phyloP scores from a whole-genome alignment of 768 basidiomycete genomes.

The Tephrocybe rancida region DNA sequence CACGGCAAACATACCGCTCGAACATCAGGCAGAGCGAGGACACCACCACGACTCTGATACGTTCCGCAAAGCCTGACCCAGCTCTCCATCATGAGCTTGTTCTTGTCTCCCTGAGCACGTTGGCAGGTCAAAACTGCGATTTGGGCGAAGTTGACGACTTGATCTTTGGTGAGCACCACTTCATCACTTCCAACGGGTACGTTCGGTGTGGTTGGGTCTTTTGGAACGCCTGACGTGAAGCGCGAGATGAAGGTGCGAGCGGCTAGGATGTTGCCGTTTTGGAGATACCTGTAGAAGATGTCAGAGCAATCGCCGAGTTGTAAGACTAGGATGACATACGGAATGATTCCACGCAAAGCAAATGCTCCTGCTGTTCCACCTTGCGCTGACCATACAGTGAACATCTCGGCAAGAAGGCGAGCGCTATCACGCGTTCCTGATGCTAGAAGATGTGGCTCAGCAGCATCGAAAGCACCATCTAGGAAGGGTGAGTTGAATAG shows the following conservation, averaged over 20 bases:
- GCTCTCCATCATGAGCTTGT: constrained; percentile 72
- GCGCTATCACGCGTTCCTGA: constrained; percentile 91
- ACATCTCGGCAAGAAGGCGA: constrained; percentile 81
- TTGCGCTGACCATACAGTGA: constrained; percentile 72
- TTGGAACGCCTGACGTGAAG: constrained; percentile 66
- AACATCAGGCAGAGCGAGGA: constrained; percentile 61
- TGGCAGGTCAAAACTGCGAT: constrained; percentile 89
- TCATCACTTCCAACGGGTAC: constrained; percentile 59
- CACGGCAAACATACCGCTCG: constrained; percentile 52
- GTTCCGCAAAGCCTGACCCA: constrained; percentile 88
- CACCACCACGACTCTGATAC: constrained; percentile 73
- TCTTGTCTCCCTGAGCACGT: constrained; percentile 79
- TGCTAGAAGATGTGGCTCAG: constrained; percentile 83
- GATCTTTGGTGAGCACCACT: constrained; percentile 73
- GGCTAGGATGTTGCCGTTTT: constrained; percentile 89
- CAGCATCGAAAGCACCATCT: constrained; percentile 78
- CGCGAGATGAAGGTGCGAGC: constrained; percentile 91
- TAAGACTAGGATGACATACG: constrained; percentile 51
- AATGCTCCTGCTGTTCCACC: constrained; percentile 66
- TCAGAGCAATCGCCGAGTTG: neutral
- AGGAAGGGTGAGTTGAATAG: neutral
- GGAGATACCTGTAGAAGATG: constrained; percentile 58
- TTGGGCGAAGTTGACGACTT: constrained; percentile 86
- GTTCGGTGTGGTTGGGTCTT: constrained; percentile 44
- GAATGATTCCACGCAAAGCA: constrained; percentile 83